Base-by-base conservation (phyloP, 1,139 yeast species). In the Pneumocystis carinii region DNA sequence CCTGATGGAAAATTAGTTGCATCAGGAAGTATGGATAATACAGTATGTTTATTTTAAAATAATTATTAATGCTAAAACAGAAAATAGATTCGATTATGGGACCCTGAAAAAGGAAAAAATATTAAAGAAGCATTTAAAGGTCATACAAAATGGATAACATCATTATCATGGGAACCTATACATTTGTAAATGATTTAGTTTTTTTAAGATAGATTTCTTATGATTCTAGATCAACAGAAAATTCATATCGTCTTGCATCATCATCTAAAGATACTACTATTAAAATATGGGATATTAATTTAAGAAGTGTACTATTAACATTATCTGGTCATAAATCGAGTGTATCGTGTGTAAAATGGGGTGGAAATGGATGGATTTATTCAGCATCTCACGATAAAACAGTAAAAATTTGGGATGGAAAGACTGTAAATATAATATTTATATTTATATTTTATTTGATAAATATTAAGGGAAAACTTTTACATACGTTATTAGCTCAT, bases 351-450 rank as follows among this genome's bases (percentile, higher is more conserved):
- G 95, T 90, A 39, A 89, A 85, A 73, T 92, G 99, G 99, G 88
- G 96, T 64, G 98, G 98, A 0, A 78, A 84, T 59, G 90, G 92
- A 65, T 79, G 86, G 41, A 79, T 92, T 60, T 94, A 90, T 73
- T 84, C 95, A 61, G 94, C 90, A 2, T 90, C 97, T 7, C 98
- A 92, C 72, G 99, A 92, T 74, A 92, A 90, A 73, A 87, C 97
- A 2, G 86, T 92, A 68, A 86, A 86, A 73, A 88, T 88, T 1
- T 92, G 99, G 99, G 94, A 88, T 71, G 78, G 85, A 63, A 85
- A 86, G 80, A 81, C 59, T 97, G 97, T 29, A 83, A 83, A 69
- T 83, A 48, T 4, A 24, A 10, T 19, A n/a, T 19, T 14, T 24
- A 27, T 39, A 35, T 56, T 48, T 32, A 8, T 36, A 36, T 17